phyloP scores from a whole-genome alignment of 345 rosid species.

The Eucalyptus erythrocorys region DNA sequence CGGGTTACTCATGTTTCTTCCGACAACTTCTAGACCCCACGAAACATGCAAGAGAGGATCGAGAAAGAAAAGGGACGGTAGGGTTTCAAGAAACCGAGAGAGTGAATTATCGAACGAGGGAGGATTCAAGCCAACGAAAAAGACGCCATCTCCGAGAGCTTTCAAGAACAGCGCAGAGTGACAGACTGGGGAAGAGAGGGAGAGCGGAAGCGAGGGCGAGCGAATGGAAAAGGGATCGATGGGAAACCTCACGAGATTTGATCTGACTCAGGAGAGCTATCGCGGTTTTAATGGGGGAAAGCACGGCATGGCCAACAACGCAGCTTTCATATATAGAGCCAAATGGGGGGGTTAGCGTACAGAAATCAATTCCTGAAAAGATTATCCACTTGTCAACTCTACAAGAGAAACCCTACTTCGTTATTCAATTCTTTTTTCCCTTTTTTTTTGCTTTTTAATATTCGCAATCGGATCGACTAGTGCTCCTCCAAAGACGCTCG shows the following conservation, averaged over 20 bases:
- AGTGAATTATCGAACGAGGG: not conserved
- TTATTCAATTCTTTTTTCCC: not conserved
- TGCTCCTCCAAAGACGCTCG: not conserved
- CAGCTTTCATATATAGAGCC: not conserved
- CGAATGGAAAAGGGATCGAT: not conserved
- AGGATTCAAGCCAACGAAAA: not conserved
- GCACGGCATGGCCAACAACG: not conserved
- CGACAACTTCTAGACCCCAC: not conserved
- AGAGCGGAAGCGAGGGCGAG: not conserved
- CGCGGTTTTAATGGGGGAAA: not conserved
- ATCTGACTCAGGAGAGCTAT: not conserved
- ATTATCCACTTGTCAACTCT: not conserved
- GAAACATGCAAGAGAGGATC: not conserved
- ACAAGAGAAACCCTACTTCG: not conserved
- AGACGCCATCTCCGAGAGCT: not conserved
- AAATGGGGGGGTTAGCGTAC: not conserved
- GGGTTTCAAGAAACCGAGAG: not conserved
- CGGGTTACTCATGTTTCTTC: constrained; percentile 21
- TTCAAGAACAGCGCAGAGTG: not conserved
- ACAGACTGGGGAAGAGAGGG: not conserved
- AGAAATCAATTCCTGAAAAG: not conserved
- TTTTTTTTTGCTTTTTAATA: not conserved
- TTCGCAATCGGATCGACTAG: not conserved
- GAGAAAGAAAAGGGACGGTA: not conserved
- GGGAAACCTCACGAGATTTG: not conserved